phyloP scores from a whole-genome alignment of 768 basidiomycete genomes.

The Daedalea quercina region DNA sequence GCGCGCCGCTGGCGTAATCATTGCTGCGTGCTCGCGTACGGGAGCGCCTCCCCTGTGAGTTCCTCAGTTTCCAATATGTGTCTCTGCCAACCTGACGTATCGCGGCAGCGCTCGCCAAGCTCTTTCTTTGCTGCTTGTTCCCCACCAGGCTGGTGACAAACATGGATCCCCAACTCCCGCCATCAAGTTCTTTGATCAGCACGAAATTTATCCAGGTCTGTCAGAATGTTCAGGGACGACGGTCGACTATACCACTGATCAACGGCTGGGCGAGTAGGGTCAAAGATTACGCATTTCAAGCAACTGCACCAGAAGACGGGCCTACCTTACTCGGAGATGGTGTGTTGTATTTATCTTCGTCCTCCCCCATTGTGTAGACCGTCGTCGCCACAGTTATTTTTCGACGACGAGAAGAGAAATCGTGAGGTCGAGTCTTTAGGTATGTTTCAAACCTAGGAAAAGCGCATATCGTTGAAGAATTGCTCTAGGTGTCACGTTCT shows the following conservation, averaged over 20 bases:
- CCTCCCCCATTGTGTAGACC: too few species aligned
- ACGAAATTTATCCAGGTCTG: slow-evolving; percentile 74
- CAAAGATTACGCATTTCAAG: slow-evolving; percentile 79
- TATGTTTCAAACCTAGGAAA: slow-evolving; percentile 2
- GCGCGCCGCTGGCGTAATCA: slow-evolving; percentile 37
- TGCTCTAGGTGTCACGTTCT: slow-evolving; percentile 69
- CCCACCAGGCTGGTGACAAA: slow-evolving; percentile 29
- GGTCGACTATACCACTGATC: too few species aligned
- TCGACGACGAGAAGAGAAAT: slow-evolving; percentile 42
- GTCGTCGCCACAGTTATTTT: slow-evolving; percentile 41
- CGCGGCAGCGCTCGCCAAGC: slow-evolving; percentile 63
- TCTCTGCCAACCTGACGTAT: background rate
- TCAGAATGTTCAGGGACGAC: too few species aligned
- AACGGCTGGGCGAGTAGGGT: slow-evolving; percentile 37
- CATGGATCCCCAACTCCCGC: slow-evolving; percentile 36
- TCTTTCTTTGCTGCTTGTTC: slow-evolving; percentile 53
- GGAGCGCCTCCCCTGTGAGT: slow-evolving; percentile 61
- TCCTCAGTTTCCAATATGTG: background rate
- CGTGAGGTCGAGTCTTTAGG: slow-evolving; percentile 36
- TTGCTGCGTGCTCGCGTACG: slow-evolving; percentile 76
- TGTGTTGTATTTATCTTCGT: slow-evolving; percentile 9
- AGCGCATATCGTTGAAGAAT: background rate
- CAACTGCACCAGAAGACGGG: slow-evolving; percentile 49
- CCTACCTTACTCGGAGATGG: slow-evolving; percentile 49
- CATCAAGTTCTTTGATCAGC: slow-evolving; percentile 56